Evolutionary conservation across 164 flowering plant species (phyloP), one percentile per base, ranked within the genome.

Genomic region (Brasenia schreberi): DNA sequence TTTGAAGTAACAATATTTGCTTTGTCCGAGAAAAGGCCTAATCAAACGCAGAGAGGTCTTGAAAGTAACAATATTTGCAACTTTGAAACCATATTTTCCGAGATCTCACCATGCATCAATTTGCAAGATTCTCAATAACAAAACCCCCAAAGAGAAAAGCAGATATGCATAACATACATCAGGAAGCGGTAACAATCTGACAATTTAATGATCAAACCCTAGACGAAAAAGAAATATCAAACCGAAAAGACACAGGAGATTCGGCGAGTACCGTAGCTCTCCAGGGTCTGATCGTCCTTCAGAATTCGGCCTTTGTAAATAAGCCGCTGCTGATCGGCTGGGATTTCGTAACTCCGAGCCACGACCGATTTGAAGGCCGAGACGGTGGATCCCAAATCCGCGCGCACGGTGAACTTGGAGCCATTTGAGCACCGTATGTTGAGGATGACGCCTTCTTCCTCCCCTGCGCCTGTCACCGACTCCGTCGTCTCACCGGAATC

Each of bases 261-360:
- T 12, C 19, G 5, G 12, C 17, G 42, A 73, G 39, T 79, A 91
- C 97, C 96, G 66, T 91, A 89, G 74, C 90, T 91, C 5, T 69
- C 80, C 42, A 91, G 87, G 77, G 86, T 80, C 59, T 83, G 89
- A 59, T 87, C 89, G 69, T 87, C 88, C 74, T 83, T 87, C 68
- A 87, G 68, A 76, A 87, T 83, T 75, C 87, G 85, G 4, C 92
- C 92, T 65, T 85, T 87, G 75, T 87, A 87, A 74, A 87, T 87
- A 79, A 87, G 73, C 4, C 92, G 73, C 71, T 87, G 89, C 27
- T 82, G 87, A 42, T 78, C 75, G 4, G 83, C 76, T 2, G 89
- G 85, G 5, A 87, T 66, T 6, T 87, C 84, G 68, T 77, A 76
- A 58, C 76, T 78, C 58, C 33, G 74, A 49, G 2, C 64, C 18